Percentiles rank a stretch among this genome's conserved stretches.
Evolutionary conservation across 805 yeast species (phyloP).

Genomic region (Yamadazyma olivae): DNA sequence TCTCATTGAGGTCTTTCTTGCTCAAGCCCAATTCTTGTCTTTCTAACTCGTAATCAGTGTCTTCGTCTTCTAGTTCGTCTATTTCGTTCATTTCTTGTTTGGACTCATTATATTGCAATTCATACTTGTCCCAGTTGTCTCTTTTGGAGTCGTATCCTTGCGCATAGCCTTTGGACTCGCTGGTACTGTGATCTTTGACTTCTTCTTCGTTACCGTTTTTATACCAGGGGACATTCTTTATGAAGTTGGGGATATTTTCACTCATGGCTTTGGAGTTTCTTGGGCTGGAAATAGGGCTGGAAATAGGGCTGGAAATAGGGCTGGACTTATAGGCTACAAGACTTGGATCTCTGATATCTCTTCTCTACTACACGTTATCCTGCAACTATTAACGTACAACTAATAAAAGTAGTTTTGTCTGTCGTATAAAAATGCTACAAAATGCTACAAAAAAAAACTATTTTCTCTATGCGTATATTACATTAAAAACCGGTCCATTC

Average conservation of each 20-base stretch:
- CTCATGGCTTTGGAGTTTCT: conserved; percentile 1
- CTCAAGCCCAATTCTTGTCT: conserved; percentile 31
- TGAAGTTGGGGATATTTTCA: conserved; percentile 37
- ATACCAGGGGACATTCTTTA: conserved; percentile 40
- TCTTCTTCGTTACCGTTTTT: conserved; percentile 13
- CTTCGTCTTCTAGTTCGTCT: conserved; percentile 19
- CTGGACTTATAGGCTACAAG: too few species aligned
- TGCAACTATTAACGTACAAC: too few species aligned
- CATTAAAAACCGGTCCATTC: conserved; percentile 34
- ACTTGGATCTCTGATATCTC: too few species aligned
- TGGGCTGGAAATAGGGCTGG: too few species aligned
- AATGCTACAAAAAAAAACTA: too few species aligned
- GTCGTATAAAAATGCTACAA: too few species aligned
- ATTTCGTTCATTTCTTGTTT: conserved; percentile 41
- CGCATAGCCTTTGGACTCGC: conserved; percentile 31
- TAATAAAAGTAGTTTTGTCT: too few species aligned
- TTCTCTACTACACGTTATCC: too few species aligned
- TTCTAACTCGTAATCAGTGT: conserved; percentile 30
- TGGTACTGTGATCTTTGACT: conserved; percentile 33
- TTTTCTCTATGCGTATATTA: conserved; percentile 3
- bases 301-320: too few species aligned
- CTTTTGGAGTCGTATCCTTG: conserved; percentile 65
- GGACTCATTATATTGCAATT: conserved; percentile 48
- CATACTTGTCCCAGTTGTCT: conserved; percentile 82
- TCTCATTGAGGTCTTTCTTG: neutral